Evolutionary conservation across 306 rosid species (phyloP).

Genomic region (Psophocarpus tetragonolobus): DNA sequence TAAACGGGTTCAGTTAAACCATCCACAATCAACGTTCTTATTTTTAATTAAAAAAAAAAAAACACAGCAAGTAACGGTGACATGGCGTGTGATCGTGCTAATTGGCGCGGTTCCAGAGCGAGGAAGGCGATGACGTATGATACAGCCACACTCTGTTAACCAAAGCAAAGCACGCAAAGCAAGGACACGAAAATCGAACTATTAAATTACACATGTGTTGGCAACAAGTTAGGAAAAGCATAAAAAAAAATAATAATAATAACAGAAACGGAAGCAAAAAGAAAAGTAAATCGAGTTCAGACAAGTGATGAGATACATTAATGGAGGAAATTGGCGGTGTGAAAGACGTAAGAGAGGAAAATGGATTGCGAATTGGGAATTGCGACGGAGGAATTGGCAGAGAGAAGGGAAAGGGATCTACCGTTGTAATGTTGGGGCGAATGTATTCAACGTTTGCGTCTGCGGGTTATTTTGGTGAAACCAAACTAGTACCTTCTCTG

Average conservation of each 20-base stretch:
- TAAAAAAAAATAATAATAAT: background rate
- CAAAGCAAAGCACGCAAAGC: conserved; percentile 20
- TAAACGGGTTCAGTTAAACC: background rate
- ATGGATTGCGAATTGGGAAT: background rate
- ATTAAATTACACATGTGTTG: conserved; percentile 19
- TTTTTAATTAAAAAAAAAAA: background rate
- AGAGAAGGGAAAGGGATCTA: conserved; percentile 36
- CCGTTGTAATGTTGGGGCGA: conserved; percentile 30
- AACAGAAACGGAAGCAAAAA: conserved; percentile 14
- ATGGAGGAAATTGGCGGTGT: conserved; percentile 19
- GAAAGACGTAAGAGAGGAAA: background rate
- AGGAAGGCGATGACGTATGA: background rate
- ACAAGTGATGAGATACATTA: background rate
- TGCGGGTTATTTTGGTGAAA: conserved; percentile 30
- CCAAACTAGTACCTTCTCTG: conserved; percentile 9
- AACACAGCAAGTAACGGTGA: background rate
- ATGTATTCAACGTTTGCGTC: conserved; percentile 32
- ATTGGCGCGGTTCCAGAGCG: background rate
- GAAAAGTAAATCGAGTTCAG: conserved; percentile 28
- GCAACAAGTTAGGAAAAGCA: conserved; percentile 24
- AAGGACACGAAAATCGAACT: conserved; percentile 21
- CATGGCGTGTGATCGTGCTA: background rate
- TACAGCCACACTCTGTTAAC: conserved; percentile 13
- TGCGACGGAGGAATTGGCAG: conserved; percentile 21
- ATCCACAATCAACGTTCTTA: background rate